Base-by-base conservation (phyloP, 805 yeast genomes). In the Cyberlindnera petersonii region DNA sequence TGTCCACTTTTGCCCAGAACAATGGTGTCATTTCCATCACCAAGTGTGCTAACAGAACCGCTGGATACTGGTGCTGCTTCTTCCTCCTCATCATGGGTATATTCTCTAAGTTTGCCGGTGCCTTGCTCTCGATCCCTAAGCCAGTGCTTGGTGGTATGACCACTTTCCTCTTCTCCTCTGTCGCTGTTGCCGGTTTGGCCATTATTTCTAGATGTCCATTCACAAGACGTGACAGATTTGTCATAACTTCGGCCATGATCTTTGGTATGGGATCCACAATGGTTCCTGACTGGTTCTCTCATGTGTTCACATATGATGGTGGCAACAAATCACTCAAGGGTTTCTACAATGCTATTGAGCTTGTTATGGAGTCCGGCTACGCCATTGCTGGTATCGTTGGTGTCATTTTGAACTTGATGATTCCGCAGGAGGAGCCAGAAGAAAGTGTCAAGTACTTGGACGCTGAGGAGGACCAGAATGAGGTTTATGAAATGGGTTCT, bases 1-100 rank as follows among this genome's bases (percentile, higher is more conserved):
- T 87, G 77, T 80, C 94, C 10, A 82, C 93, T 0, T 89, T 89
- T 68, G 96, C 96, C 11, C 96, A 88, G 65, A 89, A 89, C 65
- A 89, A 89, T 60, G 96, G 96, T 70, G 96, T 88, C 42, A 87
- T 88, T 49, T 81, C 95, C 29, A 72, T 89, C 60, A 89, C 96
- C 34, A 86, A 86, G 60, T 87, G 96, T 65, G 96, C 96, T 33
- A 80, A 86, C 53, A 75, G 94, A 65, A 69, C 73, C 35, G 86
- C 77, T 18, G 97, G 93, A 27, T 79, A 77, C 61, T 82, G 86
- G 77, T 76, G 85, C 65, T 82, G 86, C 47, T 75, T 86, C 68
- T 86, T 84, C 69, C 66, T 88, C 48, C 56, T 88, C 40, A 60
- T 88, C 44, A 86, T 88, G 95, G 97, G 97, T 28, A 64, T 88